These are phyloP conservation scores for Astraeus odoratus DNA, from an alignment of 768 basidiomycete species.

Conservation along the genomic window DNA sequence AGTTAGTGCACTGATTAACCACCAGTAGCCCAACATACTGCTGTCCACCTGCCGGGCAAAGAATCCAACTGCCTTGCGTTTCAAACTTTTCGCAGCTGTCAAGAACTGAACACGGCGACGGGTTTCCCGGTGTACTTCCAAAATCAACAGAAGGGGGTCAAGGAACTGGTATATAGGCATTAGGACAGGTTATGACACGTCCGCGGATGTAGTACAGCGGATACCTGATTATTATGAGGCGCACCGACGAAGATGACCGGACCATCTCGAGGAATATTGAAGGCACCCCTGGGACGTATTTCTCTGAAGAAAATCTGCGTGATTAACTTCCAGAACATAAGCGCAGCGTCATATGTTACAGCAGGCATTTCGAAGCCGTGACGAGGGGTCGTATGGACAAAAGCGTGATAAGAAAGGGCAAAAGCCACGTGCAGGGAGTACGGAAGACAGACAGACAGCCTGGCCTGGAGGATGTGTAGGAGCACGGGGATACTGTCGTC, in stretches of 20 bases:
- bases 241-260: slow-evolving; percentile 92
- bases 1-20: slow-evolving; percentile 6
- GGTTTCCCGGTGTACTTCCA: slow-evolving; percentile 83
- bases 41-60: slow-evolving; percentile 80
- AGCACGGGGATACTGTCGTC: too few relatives aligned
- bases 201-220: neutral
- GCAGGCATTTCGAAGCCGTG: slow-evolving; percentile 15
- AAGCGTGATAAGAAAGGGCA: slow-evolving; percentile 9
- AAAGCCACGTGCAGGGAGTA: neutral
- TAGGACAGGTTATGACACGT: slow-evolving; percentile 7
- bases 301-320: slow-evolving; percentile 97
- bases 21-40: slow-evolving; percentile 45
- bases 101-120: slow-evolving; percentile 78
- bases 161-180: slow-evolving; percentile 60
- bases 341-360: slow-evolving; percentile 59
- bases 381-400: slow-evolving; percentile 4
- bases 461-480: neutral
- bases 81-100: slow-evolving; percentile 85
- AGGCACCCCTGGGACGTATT: slow-evolving; percentile 88
- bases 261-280: slow-evolving; percentile 86
- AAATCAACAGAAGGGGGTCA: slow-evolving; percentile 78
- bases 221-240: slow-evolving; percentile 86
- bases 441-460: neutral
- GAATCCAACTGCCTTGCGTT: slow-evolving; percentile 70
- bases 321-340: slow-evolving; percentile 79